Base-by-base conservation (phyloP, 768 basidiomycete genomes). In the Termitomyces sp. region DNA sequence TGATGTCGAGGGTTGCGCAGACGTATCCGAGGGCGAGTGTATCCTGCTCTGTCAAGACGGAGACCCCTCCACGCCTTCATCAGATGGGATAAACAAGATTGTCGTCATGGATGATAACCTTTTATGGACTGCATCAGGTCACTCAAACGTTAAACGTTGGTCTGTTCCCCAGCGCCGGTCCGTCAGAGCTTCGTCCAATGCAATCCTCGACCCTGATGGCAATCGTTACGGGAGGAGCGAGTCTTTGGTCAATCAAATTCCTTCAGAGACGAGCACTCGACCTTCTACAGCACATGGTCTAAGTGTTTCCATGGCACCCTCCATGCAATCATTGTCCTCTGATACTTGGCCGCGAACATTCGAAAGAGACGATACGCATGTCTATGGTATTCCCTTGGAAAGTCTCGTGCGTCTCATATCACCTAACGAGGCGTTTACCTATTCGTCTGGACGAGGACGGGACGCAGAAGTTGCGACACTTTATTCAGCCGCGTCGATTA, bases 71-170 rank as follows among this genome's bases (percentile, higher is more conserved):
- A 63, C 69, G 9, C 66, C 77, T 0, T 70, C 71, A 1, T 69
- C 76, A 29, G 77, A 73, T 60, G 76, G 90, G 8, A 85, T 98
- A 67, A 91, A 90, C 72, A 86, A 85, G 66, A 86, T 98, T 47
- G 82, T 87, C 22, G 86, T 82, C 1, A 83, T 91, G 75, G 92
- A 94, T 64, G 91, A 97, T 65, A 80, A 82, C 53, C 78, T 88
- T 36, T 79, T 98, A 4, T 98, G 95, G 95, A 92, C 94, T 0
- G 93, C 94, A 0, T 87, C 88, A 1, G 89, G 92, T 7, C 84
- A 79, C 45, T 93, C 93, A 7, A 88, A 80, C 53, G 80, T 98
- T 64, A 86, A 80, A 65, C 80, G 94, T 24, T 98, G 94, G 95
- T 78, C 75, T 42, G 83, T 91, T 0, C 88, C 90, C 7, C 69